phyloP scores from a whole-genome alignment of 495 filamentous ascomycete genomes.

The Articulospora tetracladia region DNA sequence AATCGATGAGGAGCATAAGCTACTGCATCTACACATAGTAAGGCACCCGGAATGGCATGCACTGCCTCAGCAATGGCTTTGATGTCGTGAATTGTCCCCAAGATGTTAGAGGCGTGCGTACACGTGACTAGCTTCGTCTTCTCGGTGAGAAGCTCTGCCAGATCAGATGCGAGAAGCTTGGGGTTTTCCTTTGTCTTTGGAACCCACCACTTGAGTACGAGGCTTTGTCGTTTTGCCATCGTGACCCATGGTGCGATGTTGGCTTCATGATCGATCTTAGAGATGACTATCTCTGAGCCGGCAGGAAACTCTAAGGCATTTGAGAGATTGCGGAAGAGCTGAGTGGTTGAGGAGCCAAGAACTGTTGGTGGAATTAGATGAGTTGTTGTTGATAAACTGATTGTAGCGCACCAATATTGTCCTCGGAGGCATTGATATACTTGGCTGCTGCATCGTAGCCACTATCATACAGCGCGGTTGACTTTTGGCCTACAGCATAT shows the following conservation, averaged over 20 bases:
- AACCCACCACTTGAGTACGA: constrained; percentile 65
- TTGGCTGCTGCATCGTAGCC: constrained; percentile 58
- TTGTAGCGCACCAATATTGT: constrained; percentile 58
- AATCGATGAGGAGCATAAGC: constrained; percentile 66
- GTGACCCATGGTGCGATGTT: constrained; percentile 66
- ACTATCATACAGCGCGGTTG: constrained; percentile 48
- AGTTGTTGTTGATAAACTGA: not conserved
- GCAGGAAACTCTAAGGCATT: constrained; percentile 52
- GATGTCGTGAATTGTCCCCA: constrained; percentile 65
- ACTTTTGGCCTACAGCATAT: constrained; percentile 50
- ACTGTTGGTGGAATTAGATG: constrained; percentile 34
- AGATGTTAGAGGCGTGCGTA: constrained; percentile 67
- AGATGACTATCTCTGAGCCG: constrained; percentile 62
- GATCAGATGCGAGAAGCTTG: constrained; percentile 45
- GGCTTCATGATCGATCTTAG: constrained; percentile 67
- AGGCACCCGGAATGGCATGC: constrained; percentile 38
- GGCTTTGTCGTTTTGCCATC: constrained; percentile 51
- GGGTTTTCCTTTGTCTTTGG: constrained; percentile 45
- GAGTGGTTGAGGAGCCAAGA: constrained; percentile 65
- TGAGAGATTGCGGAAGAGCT: constrained; percentile 69
- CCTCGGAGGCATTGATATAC: constrained; percentile 61
- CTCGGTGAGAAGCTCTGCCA: constrained; percentile 49
- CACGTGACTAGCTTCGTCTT: constrained; percentile 63
- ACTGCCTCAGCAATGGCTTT: constrained; percentile 49
- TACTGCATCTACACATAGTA: constrained; percentile 57